Base-by-base conservation (phyloP, 2,329 filamentous ascomycete species). In the Gremmenia infestans region DNA sequence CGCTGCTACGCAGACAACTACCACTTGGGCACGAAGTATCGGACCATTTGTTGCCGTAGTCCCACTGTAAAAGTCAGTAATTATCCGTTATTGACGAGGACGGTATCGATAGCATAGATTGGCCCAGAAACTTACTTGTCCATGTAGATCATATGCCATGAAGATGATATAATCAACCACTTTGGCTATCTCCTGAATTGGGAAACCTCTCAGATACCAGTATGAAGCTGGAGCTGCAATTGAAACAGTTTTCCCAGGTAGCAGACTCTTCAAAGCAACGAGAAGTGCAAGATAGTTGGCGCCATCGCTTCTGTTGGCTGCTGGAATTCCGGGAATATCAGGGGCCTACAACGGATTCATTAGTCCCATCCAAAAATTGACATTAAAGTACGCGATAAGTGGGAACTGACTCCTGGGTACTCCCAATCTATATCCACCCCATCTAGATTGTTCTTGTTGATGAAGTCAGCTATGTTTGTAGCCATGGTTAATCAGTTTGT, bases 321-420 rank as follows among this genome's bases (percentile, higher is more conserved):
- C 39, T 9, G 72, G 72, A 42, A 73, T 70, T 1, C 65, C 72
- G 1, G 69, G 68, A 42, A 74, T 71, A 58, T 74, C 72, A 12
- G 69, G 66, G 5, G 43, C 49, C 35, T 37, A 14, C 28, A 40
- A 1, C n/a, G n/a, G 3, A 40, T 40, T 17, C 12, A 40, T 40
- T 40, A 15, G n/a, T 40, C 12, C 37, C n/a, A 12, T 40, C 25
- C 25, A 28, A 28, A 28, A 15, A 2, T 17, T 40, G 14, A 40
- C 4, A 40, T 2, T 5, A 15, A 17, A 5, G 37, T 11, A 17
- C n/a, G n/a, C 4, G 2, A 7, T 14, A 15, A 40, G 11, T 4
- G 25, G 4, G 6, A 5, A 19, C 11, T 28, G 8, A 43, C 52
- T 15, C 56, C 56, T 9, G 72, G 72, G 53, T 75, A 74, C 54